Conservation (phyloP, 2,329 filamentous ascomycete species). For the Curvularia sp. region DNA sequence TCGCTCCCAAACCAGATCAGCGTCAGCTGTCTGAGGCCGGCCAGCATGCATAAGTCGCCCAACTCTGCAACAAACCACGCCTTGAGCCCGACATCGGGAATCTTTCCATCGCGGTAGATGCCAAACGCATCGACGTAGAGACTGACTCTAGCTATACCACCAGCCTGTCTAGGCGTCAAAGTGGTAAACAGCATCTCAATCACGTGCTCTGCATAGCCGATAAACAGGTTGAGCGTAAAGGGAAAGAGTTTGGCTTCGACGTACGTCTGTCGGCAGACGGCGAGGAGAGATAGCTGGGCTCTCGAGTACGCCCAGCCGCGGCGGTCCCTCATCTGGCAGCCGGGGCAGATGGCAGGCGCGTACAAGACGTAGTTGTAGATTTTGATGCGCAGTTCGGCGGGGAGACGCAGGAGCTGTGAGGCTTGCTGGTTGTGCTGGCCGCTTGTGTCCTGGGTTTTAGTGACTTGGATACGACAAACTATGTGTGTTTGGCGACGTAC, state of each 20-base stretch:
- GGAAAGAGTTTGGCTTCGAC: constrained; percentile 9
- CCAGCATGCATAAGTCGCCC: background rate
- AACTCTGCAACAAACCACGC: constrained; percentile 8
- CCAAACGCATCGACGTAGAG: constrained; percentile 8
- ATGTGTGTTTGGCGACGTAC: no score
- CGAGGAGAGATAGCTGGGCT: background rate
- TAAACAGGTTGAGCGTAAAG: background rate
- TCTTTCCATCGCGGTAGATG: constrained; percentile 6
- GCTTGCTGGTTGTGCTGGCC: constrained; percentile 9
- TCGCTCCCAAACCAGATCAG: constrained; percentile 10
- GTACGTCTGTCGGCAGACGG: constrained; percentile 18
- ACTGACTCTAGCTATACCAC: constrained; percentile 2
- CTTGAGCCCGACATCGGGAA: constrained; percentile 6
- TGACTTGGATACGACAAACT: background rate
- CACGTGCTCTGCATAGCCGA: constrained; percentile 5
- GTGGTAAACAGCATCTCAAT: constrained; percentile 8
- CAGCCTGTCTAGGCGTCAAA: background rate
- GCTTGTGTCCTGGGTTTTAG: background rate
- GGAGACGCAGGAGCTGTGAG: constrained; percentile 17
- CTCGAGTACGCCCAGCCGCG: constrained; percentile 8
- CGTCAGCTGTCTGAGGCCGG: background rate
- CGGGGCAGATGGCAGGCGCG: background rate
- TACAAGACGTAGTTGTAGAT: constrained; percentile 16
- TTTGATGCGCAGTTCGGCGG: constrained; percentile 15
- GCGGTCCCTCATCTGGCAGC: background rate